Conservation (phyloP, 495 filamentous ascomycete genomes). For the Trichoderma orchidacearum region DNA sequence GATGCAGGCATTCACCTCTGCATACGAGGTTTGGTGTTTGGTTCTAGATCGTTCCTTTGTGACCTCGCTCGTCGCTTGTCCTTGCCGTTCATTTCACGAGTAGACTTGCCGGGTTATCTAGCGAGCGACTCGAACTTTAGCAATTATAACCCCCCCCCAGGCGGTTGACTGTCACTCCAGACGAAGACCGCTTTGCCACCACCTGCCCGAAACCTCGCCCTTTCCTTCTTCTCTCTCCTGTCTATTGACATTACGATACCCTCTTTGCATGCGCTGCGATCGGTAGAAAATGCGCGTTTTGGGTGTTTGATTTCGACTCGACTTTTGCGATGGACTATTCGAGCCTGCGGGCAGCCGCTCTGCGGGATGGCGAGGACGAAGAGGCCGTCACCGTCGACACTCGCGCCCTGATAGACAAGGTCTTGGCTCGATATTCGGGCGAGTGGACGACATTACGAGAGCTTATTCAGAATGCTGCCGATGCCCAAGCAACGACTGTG, state of each 20-base stretch:
- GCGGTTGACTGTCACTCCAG: no score
- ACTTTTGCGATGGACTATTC: conserved; percentile 51
- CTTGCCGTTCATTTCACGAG: neutral
- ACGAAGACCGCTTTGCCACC: no score
- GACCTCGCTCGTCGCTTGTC: no score
- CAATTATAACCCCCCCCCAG: no score
- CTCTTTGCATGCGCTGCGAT: neutral
- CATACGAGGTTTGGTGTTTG: neutral
- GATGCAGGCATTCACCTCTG: neutral
- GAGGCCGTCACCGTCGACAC: conserved; percentile 99
- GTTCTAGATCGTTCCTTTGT: neutral
- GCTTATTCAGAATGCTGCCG: conserved; percentile 94
- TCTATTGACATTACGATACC: no score
- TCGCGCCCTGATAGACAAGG: conserved; percentile 91
- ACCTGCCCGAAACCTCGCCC: no score
- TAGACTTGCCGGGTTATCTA: no score
- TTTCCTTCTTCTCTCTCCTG: no score
- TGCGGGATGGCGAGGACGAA: conserved; percentile 75
- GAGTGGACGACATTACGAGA: conserved; percentile 84
- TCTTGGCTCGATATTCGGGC: conserved; percentile 85
- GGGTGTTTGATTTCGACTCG: neutral
- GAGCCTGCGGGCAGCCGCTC: conserved; percentile 69
- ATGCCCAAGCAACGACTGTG: conserved; percentile 82
- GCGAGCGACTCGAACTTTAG: no score
- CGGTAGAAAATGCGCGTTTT: neutral